Percentiles rank a stretch among this genome's conserved stretches.
Conservation (phyloP, 257 asterid genomes). For the Nemophila menziesii region DNA sequence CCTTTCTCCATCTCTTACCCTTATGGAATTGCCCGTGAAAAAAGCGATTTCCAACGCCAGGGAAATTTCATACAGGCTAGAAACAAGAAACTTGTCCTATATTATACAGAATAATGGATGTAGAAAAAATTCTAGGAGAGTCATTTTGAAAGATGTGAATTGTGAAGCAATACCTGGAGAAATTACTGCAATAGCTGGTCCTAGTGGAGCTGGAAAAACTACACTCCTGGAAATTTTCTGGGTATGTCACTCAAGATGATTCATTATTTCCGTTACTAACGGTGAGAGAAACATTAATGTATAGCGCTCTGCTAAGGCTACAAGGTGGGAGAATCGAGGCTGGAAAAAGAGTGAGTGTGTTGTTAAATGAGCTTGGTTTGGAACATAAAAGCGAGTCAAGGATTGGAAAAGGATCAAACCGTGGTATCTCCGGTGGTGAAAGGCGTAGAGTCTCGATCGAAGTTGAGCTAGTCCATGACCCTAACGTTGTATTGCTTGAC, state of each 20-base stretch:
- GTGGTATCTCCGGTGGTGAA: constrained; percentile 78
- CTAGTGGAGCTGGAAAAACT: constrained; percentile 90
- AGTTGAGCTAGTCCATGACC: constrained; percentile 68
- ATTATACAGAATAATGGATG: too few species aligned
- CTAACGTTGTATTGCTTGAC: constrained; percentile 51
- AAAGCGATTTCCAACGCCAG: constrained; percentile 18
- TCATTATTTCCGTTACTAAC: constrained; percentile 70
- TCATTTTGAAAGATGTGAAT: constrained; percentile 47
- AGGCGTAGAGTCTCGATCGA: constrained; percentile 80
- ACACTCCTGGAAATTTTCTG: constrained; percentile 60
- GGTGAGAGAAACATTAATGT: constrained; percentile 64
- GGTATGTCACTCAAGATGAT: constrained; percentile 71
- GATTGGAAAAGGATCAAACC: constrained; percentile 44
- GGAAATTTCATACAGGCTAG: constrained; percentile 25
- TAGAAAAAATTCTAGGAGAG: too few species aligned
- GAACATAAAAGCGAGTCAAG: constrained; percentile 43
- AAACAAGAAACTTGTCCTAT: constrained; percentile 49
- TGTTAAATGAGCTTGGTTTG: constrained; percentile 64
- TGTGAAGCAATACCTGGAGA: constrained; percentile 60
- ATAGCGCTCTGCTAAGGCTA: constrained; percentile 59
- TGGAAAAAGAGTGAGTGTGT: constrained; percentile 21
- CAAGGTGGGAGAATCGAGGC: constrained; percentile 30
- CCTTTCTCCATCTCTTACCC: constrained; percentile 6
- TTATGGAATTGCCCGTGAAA: constrained; percentile 54
- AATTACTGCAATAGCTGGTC: constrained; percentile 83